A percentile compares a stretch with the other conserved stretches of the same genome.
phyloP scores from a whole-genome alignment of 352 stramenopile species.

The Globisporangium paroecandrum region DNA sequence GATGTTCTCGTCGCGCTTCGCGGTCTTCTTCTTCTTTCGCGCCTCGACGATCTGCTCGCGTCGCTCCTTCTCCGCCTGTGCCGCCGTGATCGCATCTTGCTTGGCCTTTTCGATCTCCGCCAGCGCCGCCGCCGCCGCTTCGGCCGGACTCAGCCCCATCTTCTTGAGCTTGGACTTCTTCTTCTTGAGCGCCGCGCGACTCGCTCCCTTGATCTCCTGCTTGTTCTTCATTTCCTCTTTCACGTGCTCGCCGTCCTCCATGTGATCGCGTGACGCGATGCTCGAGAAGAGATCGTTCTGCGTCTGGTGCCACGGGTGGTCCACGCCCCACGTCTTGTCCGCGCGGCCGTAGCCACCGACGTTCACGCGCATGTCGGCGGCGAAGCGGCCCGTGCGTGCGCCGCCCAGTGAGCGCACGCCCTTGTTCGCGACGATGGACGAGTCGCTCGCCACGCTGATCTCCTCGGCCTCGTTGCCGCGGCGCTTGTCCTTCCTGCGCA shows the following conservation, averaged over 20 bases:
- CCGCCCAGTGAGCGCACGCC: slow-evolving; percentile 52
- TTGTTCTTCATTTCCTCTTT: slow-evolving; percentile 38
- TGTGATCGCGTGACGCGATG: slow-evolving; percentile 50
- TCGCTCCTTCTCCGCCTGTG: slow-evolving; percentile 20
- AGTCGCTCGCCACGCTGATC: slow-evolving; percentile 57
- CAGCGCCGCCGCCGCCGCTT: slow-evolving; percentile 27
- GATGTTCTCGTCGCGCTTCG: slow-evolving; percentile 15
- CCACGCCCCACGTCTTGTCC: slow-evolving; percentile 77
- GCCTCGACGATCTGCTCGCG: slow-evolving; percentile 21
- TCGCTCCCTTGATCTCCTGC: slow-evolving; percentile 40
- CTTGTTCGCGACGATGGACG: slow-evolving; percentile 64
- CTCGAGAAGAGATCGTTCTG: slow-evolving; percentile 39
- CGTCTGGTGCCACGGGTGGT: slow-evolving; percentile 77
- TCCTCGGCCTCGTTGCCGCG: slow-evolving; percentile 58
- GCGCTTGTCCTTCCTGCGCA: slow-evolving; percentile 69
- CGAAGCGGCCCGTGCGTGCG: slow-evolving; percentile 61
- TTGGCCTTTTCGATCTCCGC: slow-evolving; percentile 35
- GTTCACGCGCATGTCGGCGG: slow-evolving; percentile 73
- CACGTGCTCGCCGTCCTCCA: slow-evolving; percentile 56
- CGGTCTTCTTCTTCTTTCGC: slow-evolving; percentile 25
- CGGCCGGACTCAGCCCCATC: slow-evolving; percentile 29
- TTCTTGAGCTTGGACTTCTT: slow-evolving; percentile 77
- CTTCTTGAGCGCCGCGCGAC: slow-evolving; percentile 74
- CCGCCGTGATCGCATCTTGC: slow-evolving; percentile 11
- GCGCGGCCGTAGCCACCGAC: slow-evolving; percentile 69